A percentile compares a stretch with the other conserved stretches of the same genome.
These are phyloP conservation scores for Tritrichomonas musculus DNA, from an alignment of 208 protist genomes.

Conservation along the genomic window DNA sequence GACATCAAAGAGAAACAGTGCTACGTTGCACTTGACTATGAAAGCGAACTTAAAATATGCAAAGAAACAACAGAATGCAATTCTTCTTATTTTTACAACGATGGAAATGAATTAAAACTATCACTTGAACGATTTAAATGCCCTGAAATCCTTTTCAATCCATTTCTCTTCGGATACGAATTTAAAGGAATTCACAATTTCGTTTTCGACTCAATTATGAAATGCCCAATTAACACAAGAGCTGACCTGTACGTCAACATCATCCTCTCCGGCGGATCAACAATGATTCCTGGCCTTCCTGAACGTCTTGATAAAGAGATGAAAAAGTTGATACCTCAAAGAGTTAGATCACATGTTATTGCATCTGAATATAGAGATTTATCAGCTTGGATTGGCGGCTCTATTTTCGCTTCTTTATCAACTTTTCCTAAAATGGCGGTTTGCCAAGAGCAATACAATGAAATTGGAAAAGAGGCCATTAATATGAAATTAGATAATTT, in stretches of 20 bases:
- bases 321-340: no score
- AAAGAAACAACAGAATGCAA: constrained; percentile 48
- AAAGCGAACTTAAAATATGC: constrained; percentile 54
- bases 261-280: no score
- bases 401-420: constrained; percentile 30
- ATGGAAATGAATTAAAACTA: constrained; percentile 56
- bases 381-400: constrained; percentile 38
- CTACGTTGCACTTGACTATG: constrained; percentile 63
- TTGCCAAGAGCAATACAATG: no score
- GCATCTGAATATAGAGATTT: no score
- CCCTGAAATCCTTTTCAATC: constrained; percentile 71
- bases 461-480: no score
- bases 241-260: no score
- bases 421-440: no score
- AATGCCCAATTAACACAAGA: no score
- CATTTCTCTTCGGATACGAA: constrained; percentile 55
- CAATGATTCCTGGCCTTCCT: no score
- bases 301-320: no score
- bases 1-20: constrained; percentile 68
- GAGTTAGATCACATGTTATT: no score
- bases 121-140: constrained; percentile 58
- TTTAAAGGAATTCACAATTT: constrained; percentile 56
- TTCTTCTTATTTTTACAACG: constrained; percentile 63
- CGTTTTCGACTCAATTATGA: constrained; percentile 61
- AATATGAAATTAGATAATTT: no score